A percentile compares a stretch with the other conserved stretches of the same genome.
These are phyloP conservation scores for Puya raimondii DNA, from an alignment of 176 grass and related monocot genomes.

Conservation along the genomic window DNA sequence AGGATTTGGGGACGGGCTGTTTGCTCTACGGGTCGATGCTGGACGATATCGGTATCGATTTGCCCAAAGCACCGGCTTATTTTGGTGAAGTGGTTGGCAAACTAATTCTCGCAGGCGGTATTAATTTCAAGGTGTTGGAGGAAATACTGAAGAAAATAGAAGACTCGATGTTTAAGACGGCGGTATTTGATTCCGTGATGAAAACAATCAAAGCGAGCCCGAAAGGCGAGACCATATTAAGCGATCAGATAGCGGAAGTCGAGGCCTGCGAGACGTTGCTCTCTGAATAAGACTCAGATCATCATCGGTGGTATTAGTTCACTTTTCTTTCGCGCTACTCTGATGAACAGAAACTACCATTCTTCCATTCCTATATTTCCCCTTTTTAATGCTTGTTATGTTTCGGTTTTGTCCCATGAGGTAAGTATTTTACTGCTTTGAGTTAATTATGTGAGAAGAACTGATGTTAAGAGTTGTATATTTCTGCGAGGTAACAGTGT, in stretches of 20 bases:
- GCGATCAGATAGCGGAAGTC: slow-evolving; percentile 30
- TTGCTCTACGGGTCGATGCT: slow-evolving; percentile 61
- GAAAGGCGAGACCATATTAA: slow-evolving; percentile 57
- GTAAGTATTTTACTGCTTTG: neutral
- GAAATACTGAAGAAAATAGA: slow-evolving; percentile 67
- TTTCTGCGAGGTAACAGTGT: slow-evolving; percentile 20
- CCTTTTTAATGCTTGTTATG: neutral
- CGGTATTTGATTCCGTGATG: slow-evolving; percentile 33
- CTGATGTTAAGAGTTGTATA: slow-evolving; percentile 12
- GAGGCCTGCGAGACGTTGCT: slow-evolving; percentile 44
- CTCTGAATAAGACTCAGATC: neutral
- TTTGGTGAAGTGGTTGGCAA: slow-evolving; percentile 71
- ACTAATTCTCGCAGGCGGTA: slow-evolving; percentile 35
- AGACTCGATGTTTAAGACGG: slow-evolving; percentile 37
- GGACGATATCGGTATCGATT: slow-evolving; percentile 87
- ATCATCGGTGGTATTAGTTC: neutral
- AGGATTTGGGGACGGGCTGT: slow-evolving; percentile 64
- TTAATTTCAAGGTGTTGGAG: slow-evolving; percentile 61
- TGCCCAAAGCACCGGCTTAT: slow-evolving; percentile 72
- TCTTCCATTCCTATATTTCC: neutral
- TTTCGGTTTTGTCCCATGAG: slow-evolving; percentile 4
- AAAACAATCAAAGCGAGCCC: slow-evolving; percentile 35
- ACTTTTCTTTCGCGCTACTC: neutral
- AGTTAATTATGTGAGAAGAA: slow-evolving; percentile 11
- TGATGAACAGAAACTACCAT: neutral